phyloP scores from a whole-genome alignment of 129 eudicot species.

The Helianthus tuberosus region DNA sequence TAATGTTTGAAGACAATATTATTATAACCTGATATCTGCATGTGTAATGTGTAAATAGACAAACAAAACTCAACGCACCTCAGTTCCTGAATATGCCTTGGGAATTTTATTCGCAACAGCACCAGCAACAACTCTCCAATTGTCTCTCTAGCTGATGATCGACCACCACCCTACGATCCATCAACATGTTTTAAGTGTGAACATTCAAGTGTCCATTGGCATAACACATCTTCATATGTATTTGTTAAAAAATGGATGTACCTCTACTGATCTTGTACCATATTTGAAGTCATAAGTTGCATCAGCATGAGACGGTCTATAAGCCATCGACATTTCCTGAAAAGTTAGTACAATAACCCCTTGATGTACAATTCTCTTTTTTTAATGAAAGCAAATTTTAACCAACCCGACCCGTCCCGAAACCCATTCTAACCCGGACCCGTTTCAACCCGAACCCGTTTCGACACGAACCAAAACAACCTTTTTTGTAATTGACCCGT shows the following conservation, averaged over 20 bases:
- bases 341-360: too few relatives aligned
- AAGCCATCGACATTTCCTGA: conserved; percentile 97
- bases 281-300: conserved; percentile 95
- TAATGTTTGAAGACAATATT: too few relatives aligned
- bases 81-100: conserved; percentile 81
- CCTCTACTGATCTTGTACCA: conserved; percentile 96
- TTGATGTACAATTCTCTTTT: too few relatives aligned
- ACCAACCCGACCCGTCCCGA: too few relatives aligned
- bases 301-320: conserved; percentile 99
- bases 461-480: too few relatives aligned
- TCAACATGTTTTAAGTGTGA: conserved; percentile 1
- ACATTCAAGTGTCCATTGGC: conserved; percentile 8
- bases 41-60: too few relatives aligned
- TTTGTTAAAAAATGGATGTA: conserved; percentile 26
- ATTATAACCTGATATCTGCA: too few relatives aligned
- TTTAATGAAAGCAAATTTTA: too few relatives aligned
- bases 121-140: conserved; percentile 99
- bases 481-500: too few relatives aligned
- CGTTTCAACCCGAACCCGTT: too few relatives aligned
- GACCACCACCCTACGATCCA: conserved; percentile 88
- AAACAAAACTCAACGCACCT: conserved; percentile 47
- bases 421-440: too few relatives aligned
- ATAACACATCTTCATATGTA: background rate
- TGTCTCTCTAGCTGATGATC: conserved; percentile 99
- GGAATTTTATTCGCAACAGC: conserved; percentile 95